Evolutionary conservation across 1,284 basidiomycete genomes (phyloP).

Genomic region (Coniferiporia weirii): DNA sequence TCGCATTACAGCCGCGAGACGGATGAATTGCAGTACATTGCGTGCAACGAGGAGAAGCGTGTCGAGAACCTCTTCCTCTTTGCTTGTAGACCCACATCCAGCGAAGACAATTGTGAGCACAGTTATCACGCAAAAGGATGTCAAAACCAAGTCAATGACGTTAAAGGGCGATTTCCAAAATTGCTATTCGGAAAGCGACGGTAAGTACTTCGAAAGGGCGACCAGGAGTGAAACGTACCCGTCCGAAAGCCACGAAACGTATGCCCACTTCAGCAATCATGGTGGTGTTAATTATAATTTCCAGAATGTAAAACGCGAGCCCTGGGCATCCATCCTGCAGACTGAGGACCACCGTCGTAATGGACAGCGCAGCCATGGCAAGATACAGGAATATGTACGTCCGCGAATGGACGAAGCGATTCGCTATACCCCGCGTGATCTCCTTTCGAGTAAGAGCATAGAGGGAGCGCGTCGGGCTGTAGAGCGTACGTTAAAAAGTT

Average conservation of each 20-base stretch:
- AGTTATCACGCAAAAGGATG: conserved; percentile 82
- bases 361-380: conserved; percentile 83
- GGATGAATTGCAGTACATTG: conserved; percentile 87
- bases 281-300: conserved; percentile 83
- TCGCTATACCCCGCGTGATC: conserved; percentile 75
- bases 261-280: conserved; percentile 93
- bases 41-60: conserved; percentile 85
- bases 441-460: conserved; percentile 76
- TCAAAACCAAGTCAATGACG: conserved; percentile 80
- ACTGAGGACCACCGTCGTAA: conserved; percentile 87
- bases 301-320: conserved; percentile 82
- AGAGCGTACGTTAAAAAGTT: conserved; percentile 10
- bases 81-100: conserved; percentile 68
- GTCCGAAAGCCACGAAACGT: conserved; percentile 85
- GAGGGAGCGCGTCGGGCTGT: conserved; percentile 68
- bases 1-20: conserved; percentile 84
- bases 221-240: conserved; percentile 45
- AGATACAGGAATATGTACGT: conserved; percentile 84
- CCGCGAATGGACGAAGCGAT: conserved; percentile 79
- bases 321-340: conserved; percentile 75
- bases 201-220: not conserved
- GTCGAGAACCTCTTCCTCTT: conserved; percentile 89
- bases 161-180: conserved; percentile 94
- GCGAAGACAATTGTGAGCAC: conserved; percentile 81
- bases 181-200: conserved; percentile 54